These are phyloP conservation scores for Cenococcum geophilum DNA, from an alignment of 495 filamentous ascomycete genomes.

Conservation along the genomic window DNA sequence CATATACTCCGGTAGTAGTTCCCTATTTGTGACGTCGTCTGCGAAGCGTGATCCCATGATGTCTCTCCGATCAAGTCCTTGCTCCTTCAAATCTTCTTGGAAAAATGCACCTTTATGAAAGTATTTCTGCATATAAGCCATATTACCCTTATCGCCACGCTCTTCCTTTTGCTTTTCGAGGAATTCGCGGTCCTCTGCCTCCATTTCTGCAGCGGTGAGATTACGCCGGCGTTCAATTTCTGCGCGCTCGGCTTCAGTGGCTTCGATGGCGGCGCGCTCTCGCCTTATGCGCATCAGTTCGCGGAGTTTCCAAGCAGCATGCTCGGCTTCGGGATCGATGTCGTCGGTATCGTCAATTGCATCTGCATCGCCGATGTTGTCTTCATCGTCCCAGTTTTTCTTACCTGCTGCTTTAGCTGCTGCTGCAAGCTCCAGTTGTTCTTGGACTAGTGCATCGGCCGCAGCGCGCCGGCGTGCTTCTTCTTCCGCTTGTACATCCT, in stretches of 20 bases:
- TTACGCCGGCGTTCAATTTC: slow-evolving; percentile 86
- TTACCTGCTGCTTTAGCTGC: slow-evolving; percentile 69
- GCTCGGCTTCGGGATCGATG: slow-evolving; percentile 81
- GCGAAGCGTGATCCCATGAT: slow-evolving; percentile 72
- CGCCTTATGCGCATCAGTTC: slow-evolving; percentile 84
- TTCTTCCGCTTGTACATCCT: slow-evolving; percentile 26
- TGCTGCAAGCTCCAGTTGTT: slow-evolving; percentile 74
- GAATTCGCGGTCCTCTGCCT: slow-evolving; percentile 76
- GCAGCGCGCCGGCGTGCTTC: slow-evolving; percentile 36
- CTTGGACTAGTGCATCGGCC: slow-evolving; percentile 74
- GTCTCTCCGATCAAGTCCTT: slow-evolving; percentile 68
- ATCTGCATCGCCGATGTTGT: slow-evolving; percentile 54
- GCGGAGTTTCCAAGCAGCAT: slow-evolving; percentile 87
- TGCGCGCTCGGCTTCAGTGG: slow-evolving; percentile 73
- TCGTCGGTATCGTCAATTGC: slow-evolving; percentile 80
- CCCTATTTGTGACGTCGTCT: slow-evolving; percentile 73
- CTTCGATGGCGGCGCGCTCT: slow-evolving; percentile 77
- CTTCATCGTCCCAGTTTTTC: slow-evolving; percentile 82
- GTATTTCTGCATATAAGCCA: slow-evolving; percentile 91
- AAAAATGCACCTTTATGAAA: slow-evolving; percentile 97
- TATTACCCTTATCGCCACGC: slow-evolving; percentile 75
- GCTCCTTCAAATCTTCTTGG: slow-evolving; percentile 66
- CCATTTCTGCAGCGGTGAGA: slow-evolving; percentile 79
- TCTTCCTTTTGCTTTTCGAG: slow-evolving; percentile 78
- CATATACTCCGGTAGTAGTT: slow-evolving; percentile 83